Evolutionary conservation across 352 stramenopile species (phyloP).

Genomic region (Phytophthora podocarpi): DNA sequence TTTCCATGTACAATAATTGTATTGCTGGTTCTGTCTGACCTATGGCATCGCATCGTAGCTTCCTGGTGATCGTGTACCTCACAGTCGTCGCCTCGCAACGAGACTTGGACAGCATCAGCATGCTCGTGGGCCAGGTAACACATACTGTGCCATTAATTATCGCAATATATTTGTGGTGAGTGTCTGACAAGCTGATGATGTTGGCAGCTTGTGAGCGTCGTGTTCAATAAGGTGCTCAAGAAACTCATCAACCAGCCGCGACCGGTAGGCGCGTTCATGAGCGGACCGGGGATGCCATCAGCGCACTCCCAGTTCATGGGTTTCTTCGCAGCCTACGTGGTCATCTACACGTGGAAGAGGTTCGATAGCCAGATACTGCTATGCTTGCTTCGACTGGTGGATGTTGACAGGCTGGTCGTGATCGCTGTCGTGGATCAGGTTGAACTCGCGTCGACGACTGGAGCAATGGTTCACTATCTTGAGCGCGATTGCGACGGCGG

Average conservation of each 20-base stretch:
- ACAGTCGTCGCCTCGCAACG: constrained; percentile 81
- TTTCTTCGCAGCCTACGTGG: constrained; percentile 77
- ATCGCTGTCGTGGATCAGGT: constrained; percentile 25
- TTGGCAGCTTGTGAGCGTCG: constrained; percentile 66
- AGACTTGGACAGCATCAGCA: constrained; percentile 74
- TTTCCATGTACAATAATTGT: background rate
- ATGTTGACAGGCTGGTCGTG: background rate
- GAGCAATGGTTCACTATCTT: constrained; percentile 74
- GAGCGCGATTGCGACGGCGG: constrained; percentile 44
- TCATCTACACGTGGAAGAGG: constrained; percentile 75
- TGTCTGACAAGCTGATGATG: background rate
- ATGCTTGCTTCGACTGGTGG: background rate
- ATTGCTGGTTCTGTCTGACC: background rate
- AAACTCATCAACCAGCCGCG: constrained; percentile 71
- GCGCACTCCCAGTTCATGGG: constrained; percentile 83
- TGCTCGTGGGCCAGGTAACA: constrained; percentile 73
- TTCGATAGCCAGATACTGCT: constrained; percentile 15
- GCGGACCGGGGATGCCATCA: constrained; percentile 76
- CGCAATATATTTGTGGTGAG: background rate
- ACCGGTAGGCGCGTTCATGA: constrained; percentile 66
- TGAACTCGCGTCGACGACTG: constrained; percentile 54
- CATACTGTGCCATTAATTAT: background rate
- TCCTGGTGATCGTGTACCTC: constrained; percentile 85
- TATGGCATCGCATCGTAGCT: constrained; percentile 41
- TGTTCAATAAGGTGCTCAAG: constrained; percentile 84